Evolutionary conservation across 768 basidiomycete species (phyloP), one percentile per base, ranked within the genome.

Genomic region (Termitomyces sp.): DNA sequence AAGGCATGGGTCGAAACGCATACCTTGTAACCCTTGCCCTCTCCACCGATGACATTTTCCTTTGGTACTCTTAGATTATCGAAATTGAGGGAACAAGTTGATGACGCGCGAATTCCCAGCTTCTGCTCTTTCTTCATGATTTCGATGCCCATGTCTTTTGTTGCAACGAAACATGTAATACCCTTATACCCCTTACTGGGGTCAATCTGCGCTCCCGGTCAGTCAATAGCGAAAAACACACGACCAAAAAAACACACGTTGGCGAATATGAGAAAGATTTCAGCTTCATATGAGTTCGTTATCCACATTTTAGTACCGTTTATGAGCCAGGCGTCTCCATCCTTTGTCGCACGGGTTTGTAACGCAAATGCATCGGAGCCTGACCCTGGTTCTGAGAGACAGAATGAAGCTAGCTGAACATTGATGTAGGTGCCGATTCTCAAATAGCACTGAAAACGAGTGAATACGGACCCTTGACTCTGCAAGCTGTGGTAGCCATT

Each of bases 291-390:
- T 0, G 94, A 95, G 73, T 98, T 98, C 26, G 94, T 96, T 59
- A 98, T 97, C 94, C 94, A 97, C 94, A 96, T 95, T 78, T 99
- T 99, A 56, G 92, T 92, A n/a, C 97, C 97, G 64, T 94, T 95
- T 54, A 99, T 70, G 32, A 94, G 75, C 82, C 88, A 98, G 70
- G 87, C 70, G 64, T 89, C 84, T 18, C 92, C 94, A 47, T 92
- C 87, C 71, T 89, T 91, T 69, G 80, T 87, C 16, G 97, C 96
- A 12, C 90, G 89, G 1, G 97, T 94, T 70, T 96, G 92, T 35
- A 99, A 77, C 0, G 96, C 94, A 69, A 99, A 99, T 0, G 97
- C 97, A 68, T 99, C 97, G 6, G 94, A 97, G 2, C 97, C 97
- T 9, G 94, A 95, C 0, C 83, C 87, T 1, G 94, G 75, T 69